Base-by-base conservation (phyloP, 257 asterid species). In the Nicotiana tabacum region DNA sequence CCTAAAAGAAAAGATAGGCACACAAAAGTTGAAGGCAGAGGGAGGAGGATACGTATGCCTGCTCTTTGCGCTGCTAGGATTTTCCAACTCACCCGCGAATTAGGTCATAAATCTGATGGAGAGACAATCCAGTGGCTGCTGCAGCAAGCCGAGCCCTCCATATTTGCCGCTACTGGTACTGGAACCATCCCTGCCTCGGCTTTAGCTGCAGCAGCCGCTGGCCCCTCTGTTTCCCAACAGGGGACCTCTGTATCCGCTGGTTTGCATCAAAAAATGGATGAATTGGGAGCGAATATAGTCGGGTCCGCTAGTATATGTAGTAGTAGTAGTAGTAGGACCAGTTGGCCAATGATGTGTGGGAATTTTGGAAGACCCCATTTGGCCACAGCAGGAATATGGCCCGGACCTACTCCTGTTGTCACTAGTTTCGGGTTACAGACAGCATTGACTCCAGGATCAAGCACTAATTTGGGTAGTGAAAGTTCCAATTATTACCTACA, bases 171-270 rank as follows among this genome's bases (percentile, higher is more conserved):
- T 33, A 93, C 97, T 0, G 97, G 97, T 4, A 89, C 91, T 0
- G 97, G 97, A 11, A 93, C 97, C 1, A 87, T 91, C 6, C 97
- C 96, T 10, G 97, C 97, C 6, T 93, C 96, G 4, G 97, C 93
- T 69, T 64, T 90, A 43, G 89, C 95, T 0, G 90, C 93, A 3
- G 89, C 93, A 12, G 93, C 81, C 51, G 12, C 51, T 43, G 51
- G 51, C 11, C 51, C 51, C 33, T 86, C 93, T 33, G 70, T 88
- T 80, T 81, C 95, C 0, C 90, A 87, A 9, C 92, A 82, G 56
- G 88, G 90, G 61, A 56, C 13, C 81, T 89, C 94, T 7, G 74
- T 88, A 29, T 83, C 92, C 0, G 86, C 92, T 1, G 95, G 93
- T 27, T 85, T 90, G 43, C 92, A 91, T 66, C 89, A 85, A 4